Conservation (phyloP, 305 asterid species). For the Solanum hybrid region DNA sequence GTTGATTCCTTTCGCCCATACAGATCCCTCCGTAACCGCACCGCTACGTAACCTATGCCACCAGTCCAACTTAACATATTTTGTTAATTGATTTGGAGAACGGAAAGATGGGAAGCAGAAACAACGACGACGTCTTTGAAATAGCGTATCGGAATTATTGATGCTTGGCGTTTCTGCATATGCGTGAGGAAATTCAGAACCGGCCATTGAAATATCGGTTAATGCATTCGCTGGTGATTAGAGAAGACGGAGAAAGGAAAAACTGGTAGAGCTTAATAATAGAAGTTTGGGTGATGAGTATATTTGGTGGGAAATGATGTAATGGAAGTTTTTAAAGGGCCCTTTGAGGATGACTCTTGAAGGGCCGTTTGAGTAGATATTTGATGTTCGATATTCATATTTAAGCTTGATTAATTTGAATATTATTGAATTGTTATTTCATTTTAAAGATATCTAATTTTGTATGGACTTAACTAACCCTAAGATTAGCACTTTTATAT, state of each 20-base stretch:
- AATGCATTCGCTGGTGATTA: not conserved
- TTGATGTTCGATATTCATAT: not conserved
- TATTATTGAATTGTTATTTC: not conserved
- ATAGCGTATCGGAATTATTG: slow-evolving; percentile 23
- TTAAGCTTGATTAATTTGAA: too few relatives aligned
- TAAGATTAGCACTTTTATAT: not conserved
- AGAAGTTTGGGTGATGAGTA: not conserved
- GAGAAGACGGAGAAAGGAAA: not conserved
- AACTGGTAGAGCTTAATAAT: not conserved
- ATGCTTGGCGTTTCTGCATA: slow-evolving; percentile 15
- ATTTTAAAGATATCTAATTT: not conserved
- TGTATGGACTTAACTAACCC: not conserved
- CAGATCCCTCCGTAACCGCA: slow-evolving; percentile 13
- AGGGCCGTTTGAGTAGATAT: not conserved
- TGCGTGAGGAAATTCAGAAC: slow-evolving; percentile 27
- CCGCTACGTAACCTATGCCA: slow-evolving; percentile 30
- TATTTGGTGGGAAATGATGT: not conserved
- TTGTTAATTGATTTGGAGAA: not conserved
- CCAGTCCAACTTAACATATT: slow-evolving; percentile 23
- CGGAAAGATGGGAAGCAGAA: slow-evolving; percentile 35
- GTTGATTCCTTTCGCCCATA: slow-evolving; percentile 45
- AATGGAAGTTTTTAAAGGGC: not conserved
- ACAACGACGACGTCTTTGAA: slow-evolving; percentile 38
- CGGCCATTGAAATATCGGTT: slow-evolving; percentile 26
- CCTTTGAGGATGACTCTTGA: not conserved